Base-by-base conservation (phyloP, 2,329 filamentous ascomycete species). In the Paracoccidioides lutzii region DNA sequence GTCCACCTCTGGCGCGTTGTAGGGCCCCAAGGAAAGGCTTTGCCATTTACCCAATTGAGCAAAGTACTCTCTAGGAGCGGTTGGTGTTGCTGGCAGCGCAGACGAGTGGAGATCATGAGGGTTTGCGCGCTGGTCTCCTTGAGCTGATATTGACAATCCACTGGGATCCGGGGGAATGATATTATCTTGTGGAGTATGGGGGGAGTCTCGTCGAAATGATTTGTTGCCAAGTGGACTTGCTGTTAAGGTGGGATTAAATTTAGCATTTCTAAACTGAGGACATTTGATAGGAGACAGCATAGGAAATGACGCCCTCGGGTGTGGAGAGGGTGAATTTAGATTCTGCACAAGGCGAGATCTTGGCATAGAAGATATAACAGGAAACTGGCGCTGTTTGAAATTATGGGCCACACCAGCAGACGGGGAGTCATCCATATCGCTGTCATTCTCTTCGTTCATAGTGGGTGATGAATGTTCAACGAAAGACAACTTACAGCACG, bases 81-180 rank as follows among this genome's bases (percentile, higher is more conserved):
- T 95, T 4, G 91, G 91, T 0, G 91, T 97, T 0, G 88, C 90
- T 0, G 90, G 91, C 10, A 83, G 77, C 56, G 75, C 75, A 53
- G 71, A 67, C 37, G 66, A 68, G 58, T 70, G 73, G 56, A 71
- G 73, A 52, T 74, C 73, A 3, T 70, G 64, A 45, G 72, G 69
- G 35, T 63, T 66, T 3, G 64, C 59, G 14, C 69, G 69, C 54
- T 70, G 71, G 40, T 76, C 75, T 58, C 70, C 73, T 15, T 77
- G 75, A 56, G 81, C 84, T 3, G 88, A 93, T 58, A 95, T 91
- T 0, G 89, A 90, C 15, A 95, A 75, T 42, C 82, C 82, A 69
- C 87, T 94, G 0, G 89, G 84, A 67, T 96, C 90, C 5, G 85
- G 84, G 32, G 87, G 85, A 32, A 84, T 77, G 64, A 88, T 79